Evolutionary conservation across 2,329 filamentous ascomycete genomes (phyloP), one percentile per base, ranked within the genome.

Genomic region (Lecanicillium sp.): DNA sequence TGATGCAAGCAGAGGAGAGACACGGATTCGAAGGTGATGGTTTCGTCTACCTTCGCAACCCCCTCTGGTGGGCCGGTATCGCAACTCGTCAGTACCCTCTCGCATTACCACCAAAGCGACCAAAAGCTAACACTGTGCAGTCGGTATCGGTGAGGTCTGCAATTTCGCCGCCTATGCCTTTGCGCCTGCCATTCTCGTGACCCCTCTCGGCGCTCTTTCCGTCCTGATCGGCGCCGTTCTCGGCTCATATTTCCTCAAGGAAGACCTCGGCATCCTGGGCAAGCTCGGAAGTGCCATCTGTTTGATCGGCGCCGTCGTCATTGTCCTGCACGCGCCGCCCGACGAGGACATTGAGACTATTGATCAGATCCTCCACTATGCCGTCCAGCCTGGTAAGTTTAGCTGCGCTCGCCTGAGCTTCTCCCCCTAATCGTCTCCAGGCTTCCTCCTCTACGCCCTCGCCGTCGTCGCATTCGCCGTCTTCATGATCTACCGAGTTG

Each of bases 151-250:
- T 62, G 93, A 98, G 70, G 74, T 96, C 50, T 94, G 90, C 70
- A 98, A 98, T 68, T 98, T 98, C 65, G 90, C 90, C 43, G 93
- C 93, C 53, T 98, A 98, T 65, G 93, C 93, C 7, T 98, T 97
- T 69, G 93, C 93, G 56, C 93, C 93, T 33, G 94, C 93, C n/a
- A 98, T 98, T 67, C 78, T 98, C 45, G 93, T 98, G 33, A 98
- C 93, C 5, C 93, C 93, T 21, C 74, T 98, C 20, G 93, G 93
- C 52, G 93, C 93, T 48, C 77, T 98, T 53, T 93, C 88, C 62
- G 94, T 98, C 50, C 74, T 98, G 55, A 96, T 98, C 61, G 93
- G 90, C 55, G 90, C 93, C 17, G 90, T 98, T 24, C 71, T 98
- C 50, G 91, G 93, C 43, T 90, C 93, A 54, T 97, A 98, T 67